Evolutionary conservation across 768 basidiomycete genomes (phyloP).

Genomic region (Rhodotorula diobovata): DNA sequence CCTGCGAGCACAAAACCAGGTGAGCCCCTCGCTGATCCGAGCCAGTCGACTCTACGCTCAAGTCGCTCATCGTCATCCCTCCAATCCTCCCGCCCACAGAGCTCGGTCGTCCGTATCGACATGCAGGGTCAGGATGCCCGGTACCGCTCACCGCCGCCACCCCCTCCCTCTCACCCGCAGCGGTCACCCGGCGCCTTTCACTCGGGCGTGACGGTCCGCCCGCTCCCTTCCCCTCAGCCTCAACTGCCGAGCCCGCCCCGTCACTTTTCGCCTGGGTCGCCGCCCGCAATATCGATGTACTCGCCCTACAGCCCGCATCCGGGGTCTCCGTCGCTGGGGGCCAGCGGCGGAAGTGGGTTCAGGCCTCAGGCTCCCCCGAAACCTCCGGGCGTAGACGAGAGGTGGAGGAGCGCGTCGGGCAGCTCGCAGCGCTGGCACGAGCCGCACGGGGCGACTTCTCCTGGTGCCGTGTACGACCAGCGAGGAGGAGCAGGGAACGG

Average conservation of each 20-base stretch:
- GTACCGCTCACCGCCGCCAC: neutral
- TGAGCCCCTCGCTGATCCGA: too few relatives aligned
- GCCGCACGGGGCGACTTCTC: too few relatives aligned
- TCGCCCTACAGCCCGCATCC: too few relatives aligned
- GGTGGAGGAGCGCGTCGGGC: neutral
- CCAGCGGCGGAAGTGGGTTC: too few relatives aligned
- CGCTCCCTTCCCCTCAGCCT: neutral
- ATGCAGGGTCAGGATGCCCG: neutral
- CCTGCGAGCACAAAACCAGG: too few relatives aligned
- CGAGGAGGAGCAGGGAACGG: too few relatives aligned
- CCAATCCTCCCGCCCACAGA: neutral
- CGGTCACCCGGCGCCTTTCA: neutral
- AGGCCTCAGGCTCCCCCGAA: too few relatives aligned
- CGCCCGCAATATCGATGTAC: too few relatives aligned
- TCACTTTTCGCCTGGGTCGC: too few relatives aligned
- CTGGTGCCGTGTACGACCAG: neutral
- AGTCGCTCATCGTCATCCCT: neutral
- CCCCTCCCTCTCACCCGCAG: neutral
- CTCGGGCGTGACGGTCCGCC: neutral
- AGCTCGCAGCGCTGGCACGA: neutral
- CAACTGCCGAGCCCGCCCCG: neutral
- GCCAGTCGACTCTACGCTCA: too few relatives aligned
- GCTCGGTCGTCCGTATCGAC: neutral
- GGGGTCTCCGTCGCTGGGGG: too few relatives aligned
- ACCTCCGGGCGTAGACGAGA: too few relatives aligned